These are phyloP conservation scores for Isabelozyma rhagii DNA, from an alignment of 805 yeast species.

Conservation along the genomic window DNA sequence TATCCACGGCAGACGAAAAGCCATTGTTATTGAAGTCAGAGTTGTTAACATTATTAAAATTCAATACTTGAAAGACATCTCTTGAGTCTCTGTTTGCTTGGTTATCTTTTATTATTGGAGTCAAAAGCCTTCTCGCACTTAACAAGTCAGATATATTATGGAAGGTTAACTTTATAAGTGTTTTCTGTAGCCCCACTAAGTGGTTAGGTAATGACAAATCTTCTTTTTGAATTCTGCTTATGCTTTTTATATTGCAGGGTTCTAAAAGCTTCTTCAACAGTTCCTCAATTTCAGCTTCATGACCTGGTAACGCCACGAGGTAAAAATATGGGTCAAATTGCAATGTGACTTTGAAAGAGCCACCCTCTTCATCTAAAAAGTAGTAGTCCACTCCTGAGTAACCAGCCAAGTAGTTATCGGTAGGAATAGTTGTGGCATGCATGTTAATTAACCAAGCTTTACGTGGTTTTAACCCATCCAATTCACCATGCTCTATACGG, in stretches of 20 bases:
- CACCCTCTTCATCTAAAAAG: conserved; percentile 95
- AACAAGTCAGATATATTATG: conserved; percentile 71
- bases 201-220: conserved; percentile 85
- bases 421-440: conserved; percentile 78
- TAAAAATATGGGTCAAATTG: conserved; percentile 86
- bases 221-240: conserved; percentile 62
- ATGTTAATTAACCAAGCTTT: conserved; percentile 93
- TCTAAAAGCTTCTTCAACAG: conserved; percentile 69
- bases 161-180: conserved; percentile 66
- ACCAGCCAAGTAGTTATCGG: conserved; percentile 60
- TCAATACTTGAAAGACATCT: conserved; percentile 63
- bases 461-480: conserved; percentile 42
- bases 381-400: conserved; percentile 90
- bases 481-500: conserved; percentile 67
- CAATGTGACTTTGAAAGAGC: conserved; percentile 82
- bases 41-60: conserved; percentile 29
- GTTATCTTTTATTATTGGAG: conserved; percentile 71
- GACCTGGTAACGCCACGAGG: conserved; percentile 57
- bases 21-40: conserved; percentile 23
- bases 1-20: conserved; percentile 18
- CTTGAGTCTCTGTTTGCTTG: conserved; percentile 57
- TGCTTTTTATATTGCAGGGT: conserved; percentile 48
- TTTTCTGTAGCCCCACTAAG: conserved; percentile 67
- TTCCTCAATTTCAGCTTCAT: conserved; percentile 81
- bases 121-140: conserved; percentile 65